Evolutionary conservation across 768 basidiomycete species (phyloP), one percentile per base, ranked within the genome.

Genomic region (Mycena leptocephala): DNA sequence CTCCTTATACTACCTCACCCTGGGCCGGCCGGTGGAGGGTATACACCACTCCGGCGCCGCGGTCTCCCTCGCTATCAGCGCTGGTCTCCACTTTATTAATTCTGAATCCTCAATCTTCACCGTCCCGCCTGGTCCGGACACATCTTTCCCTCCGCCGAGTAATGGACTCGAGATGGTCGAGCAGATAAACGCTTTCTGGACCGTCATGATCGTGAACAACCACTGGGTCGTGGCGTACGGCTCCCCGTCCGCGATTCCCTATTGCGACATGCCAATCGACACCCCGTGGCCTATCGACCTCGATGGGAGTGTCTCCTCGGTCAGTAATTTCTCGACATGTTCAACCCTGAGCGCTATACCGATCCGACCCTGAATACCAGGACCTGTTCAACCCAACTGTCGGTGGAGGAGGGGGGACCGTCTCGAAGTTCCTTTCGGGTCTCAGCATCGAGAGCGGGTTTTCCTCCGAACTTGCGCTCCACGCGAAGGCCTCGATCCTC

Each of bases 161-260:
- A 24, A 5, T 18, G 16, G 2, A 30, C 22, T 3, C 0, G 81
- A 83, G 39, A 81, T 82, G 62, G 80, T 79, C 20, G 85, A 85
- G 75, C 80, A 81, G 8, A 79, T 84, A 20, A 71, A 81, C 55
- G 84, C 81, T 10, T 84, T 86, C 39, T 86, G 85, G 84, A 79
- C 82, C 13, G 82, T 82, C 1, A 73, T 84, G 2, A 82, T 86
- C 18, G 79, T 90, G 58, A 89, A 90, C 77, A 86, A 87, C 48
- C 87, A 84, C 69, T 90, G 88, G 88, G 83, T 86, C n/a, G 85
- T 87, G 5, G 83, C 84, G 1, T 84, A 87, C 33, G 88, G 87
- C 39, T 84, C 84, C 1, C 86, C 89, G 16, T 85, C 87, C 1
- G 86, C 82, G 13, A 84, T 90, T 51, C 84, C 86, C 26, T 86